Percentiles rank a stretch among this genome's conserved stretches.
Evolutionary conservation across 495 filamentous ascomycete genomes (phyloP).

Genomic region (Penicillium dipodomyicola): DNA sequence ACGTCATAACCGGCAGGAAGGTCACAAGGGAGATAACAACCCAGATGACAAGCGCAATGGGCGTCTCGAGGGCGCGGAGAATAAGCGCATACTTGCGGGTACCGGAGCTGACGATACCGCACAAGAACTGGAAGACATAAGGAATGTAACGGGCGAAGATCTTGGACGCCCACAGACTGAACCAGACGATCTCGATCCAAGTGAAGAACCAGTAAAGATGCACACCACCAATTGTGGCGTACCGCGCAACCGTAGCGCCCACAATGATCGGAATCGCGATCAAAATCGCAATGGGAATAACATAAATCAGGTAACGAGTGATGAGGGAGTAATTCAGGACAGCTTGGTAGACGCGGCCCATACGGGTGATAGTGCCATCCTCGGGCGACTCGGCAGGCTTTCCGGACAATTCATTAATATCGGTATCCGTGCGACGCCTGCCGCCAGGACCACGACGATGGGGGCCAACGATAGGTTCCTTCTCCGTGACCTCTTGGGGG

Average conservation of each 20-base stretch:
- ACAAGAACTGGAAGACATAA: constrained; percentile 77
- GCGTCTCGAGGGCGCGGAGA: constrained; percentile 74
- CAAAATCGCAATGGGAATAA: constrained; percentile 70
- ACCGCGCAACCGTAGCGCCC: constrained; percentile 52
- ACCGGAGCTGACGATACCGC: constrained; percentile 85
- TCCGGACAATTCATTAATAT: constrained; percentile 47
- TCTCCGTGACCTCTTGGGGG: constrained; percentile 25
- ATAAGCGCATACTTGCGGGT: constrained; percentile 90
- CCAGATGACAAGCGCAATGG: constrained; percentile 87
- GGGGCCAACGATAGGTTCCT: constrained; percentile 48
- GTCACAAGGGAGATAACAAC: constrained; percentile 72
- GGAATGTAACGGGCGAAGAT: constrained; percentile 77
- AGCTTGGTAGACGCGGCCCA: constrained; percentile 86
- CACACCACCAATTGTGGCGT: constrained; percentile 61
- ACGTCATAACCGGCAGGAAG: constrained; percentile 64
- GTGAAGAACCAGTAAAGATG: constrained; percentile 75
- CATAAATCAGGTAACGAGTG: constrained; percentile 86
- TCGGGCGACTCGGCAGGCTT: constrained; percentile 48
- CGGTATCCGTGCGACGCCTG: constrained; percentile 43
- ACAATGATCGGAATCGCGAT: constrained; percentile 82
- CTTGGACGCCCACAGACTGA: constrained; percentile 84
- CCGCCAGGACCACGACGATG: constrained; percentile 45
- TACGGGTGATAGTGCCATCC: constrained; percentile 66
- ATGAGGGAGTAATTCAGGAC: constrained; percentile 81
- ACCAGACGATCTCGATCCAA: constrained; percentile 92